Conservation (phyloP, 768 basidiomycete genomes). For the Dictyophora rubrovolvata region DNA sequence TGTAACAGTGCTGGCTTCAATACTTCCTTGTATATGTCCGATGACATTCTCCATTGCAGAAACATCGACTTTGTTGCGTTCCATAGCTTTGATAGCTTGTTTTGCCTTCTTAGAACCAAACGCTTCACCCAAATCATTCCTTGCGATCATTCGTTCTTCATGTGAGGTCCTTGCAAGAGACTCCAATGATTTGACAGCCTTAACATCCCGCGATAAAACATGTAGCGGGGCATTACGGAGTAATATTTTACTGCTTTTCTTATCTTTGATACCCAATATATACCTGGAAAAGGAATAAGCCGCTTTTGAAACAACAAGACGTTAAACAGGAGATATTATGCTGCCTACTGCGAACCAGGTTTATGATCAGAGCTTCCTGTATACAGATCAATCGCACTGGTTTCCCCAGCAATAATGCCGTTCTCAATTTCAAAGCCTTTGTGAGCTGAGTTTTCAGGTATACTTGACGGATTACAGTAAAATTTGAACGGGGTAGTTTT, state of each 20-base stretch:
- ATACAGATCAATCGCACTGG: slow-evolving; percentile 73
- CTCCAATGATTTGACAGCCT: slow-evolving; percentile 63
- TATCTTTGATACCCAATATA: slow-evolving; percentile 74
- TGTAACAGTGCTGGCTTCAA: slow-evolving; percentile 60
- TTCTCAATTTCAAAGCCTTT: slow-evolving; percentile 23
- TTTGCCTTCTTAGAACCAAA: slow-evolving; percentile 96
- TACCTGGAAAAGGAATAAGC: slow-evolving; percentile 40
- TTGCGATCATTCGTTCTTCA: slow-evolving; percentile 48
- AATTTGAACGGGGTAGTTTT: slow-evolving; percentile 49
- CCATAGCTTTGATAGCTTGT: slow-evolving; percentile 69
- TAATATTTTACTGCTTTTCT: slow-evolving; percentile 56
- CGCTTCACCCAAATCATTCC: slow-evolving; percentile 75
- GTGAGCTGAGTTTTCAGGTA: slow-evolving; percentile 16
- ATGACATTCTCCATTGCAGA: slow-evolving; percentile 79
- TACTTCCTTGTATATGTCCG: slow-evolving; percentile 72
- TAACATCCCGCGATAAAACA: slow-evolving; percentile 68
- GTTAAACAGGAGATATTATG: slow-evolving; percentile 1
- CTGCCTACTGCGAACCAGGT: slow-evolving; percentile 45
- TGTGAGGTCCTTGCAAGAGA: slow-evolving; percentile 37
- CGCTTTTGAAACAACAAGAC: background rate
- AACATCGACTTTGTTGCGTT: slow-evolving; percentile 85
- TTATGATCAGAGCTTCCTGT: slow-evolving; percentile 36
- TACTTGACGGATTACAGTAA: slow-evolving; percentile 41
- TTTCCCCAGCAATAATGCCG: slow-evolving; percentile 68
- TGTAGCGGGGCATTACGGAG: slow-evolving; percentile 60